Percentiles rank a stretch among this genome's conserved stretches.
Evolutionary conservation across 164 flowering plant genomes (phyloP).

Genomic region (Vitis cinerea): DNA sequence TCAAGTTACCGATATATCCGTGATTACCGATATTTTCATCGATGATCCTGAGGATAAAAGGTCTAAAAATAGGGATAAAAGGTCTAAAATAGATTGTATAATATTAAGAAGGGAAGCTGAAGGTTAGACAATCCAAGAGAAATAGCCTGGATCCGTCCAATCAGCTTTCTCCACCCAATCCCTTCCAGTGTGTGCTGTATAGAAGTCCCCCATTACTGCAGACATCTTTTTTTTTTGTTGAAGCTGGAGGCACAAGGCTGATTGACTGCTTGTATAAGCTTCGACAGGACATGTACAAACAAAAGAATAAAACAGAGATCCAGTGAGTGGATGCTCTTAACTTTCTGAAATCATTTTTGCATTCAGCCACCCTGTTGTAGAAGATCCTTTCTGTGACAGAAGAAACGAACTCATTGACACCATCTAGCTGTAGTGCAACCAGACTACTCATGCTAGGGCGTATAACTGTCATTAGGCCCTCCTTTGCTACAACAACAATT

Average conservation of each 20-base stretch:
- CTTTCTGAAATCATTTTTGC: conserved; percentile 9
- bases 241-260: conserved; percentile 68
- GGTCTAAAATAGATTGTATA: conserved; percentile 40
- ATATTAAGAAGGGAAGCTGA: conserved; percentile 51
- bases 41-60: conserved; percentile 26
- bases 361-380: conserved; percentile 7
- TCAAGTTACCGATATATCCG: too few species aligned
- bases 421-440: conserved; percentile 32
- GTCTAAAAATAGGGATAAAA: neutral
- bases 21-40: too few species aligned
- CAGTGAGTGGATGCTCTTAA: conserved; percentile 28
- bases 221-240: conserved; percentile 51
- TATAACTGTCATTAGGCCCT: conserved; percentile 45
- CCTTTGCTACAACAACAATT: neutral
- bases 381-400: conserved; percentile 32
- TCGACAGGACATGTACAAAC: conserved; percentile 62
- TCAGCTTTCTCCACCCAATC: conserved; percentile 56
- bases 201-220: conserved; percentile 51
- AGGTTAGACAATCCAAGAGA: conserved; percentile 68
- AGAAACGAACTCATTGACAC: conserved; percentile 33
- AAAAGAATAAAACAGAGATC: conserved; percentile 66
- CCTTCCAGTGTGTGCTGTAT: conserved; percentile 49
- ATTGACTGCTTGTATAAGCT: conserved; percentile 64
- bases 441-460: conserved; percentile 47
- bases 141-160: conserved; percentile 56